Conservation (phyloP, 345 rosid genomes). For the Citrus reticulata region DNA sequence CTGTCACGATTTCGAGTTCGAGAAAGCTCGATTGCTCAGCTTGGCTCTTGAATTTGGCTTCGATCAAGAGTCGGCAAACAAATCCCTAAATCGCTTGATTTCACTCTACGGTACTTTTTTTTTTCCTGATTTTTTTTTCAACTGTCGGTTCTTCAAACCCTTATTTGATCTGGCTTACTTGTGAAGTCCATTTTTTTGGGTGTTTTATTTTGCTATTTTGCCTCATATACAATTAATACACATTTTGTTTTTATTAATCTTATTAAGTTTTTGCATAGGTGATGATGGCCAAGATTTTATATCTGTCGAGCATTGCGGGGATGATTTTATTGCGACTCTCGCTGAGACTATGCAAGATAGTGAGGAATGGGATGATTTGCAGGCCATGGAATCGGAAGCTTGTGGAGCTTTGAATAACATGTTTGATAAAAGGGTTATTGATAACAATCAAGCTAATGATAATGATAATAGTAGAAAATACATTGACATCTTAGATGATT, state of each 20-base stretch:
- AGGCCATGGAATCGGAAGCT: slow-evolving; percentile 64
- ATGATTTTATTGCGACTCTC: slow-evolving; percentile 75
- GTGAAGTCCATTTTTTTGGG: not conserved
- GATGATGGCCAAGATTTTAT: slow-evolving; percentile 79
- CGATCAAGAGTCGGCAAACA: slow-evolving; percentile 54
- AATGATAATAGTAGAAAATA: slow-evolving; percentile 13
- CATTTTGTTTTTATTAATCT: not conserved
- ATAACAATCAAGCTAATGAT: slow-evolving; percentile 9
- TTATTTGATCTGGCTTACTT: not conserved
- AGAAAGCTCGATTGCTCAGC: slow-evolving; percentile 67
- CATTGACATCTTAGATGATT: slow-evolving; percentile 48
- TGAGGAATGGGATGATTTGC: slow-evolving; percentile 93
- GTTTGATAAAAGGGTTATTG: slow-evolving; percentile 33
- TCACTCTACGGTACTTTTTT: slow-evolving; percentile 60
- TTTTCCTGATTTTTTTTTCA: not conserved
- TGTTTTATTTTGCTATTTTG: not conserved
- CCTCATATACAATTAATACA: not conserved
- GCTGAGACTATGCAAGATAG: slow-evolving; percentile 67
- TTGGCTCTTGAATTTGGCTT: slow-evolving; percentile 72
- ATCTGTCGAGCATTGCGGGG: slow-evolving; percentile 79
- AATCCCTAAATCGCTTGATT: slow-evolving; percentile 61
- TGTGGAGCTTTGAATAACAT: slow-evolving; percentile 62
- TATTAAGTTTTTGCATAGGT: slow-evolving; percentile 32
- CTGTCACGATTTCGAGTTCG: slow-evolving; percentile 43
- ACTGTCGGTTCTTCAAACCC: not conserved